phyloP scores from a whole-genome alignment of 2,329 filamentous ascomycete species.

The Stemphylium vesicarium region DNA sequence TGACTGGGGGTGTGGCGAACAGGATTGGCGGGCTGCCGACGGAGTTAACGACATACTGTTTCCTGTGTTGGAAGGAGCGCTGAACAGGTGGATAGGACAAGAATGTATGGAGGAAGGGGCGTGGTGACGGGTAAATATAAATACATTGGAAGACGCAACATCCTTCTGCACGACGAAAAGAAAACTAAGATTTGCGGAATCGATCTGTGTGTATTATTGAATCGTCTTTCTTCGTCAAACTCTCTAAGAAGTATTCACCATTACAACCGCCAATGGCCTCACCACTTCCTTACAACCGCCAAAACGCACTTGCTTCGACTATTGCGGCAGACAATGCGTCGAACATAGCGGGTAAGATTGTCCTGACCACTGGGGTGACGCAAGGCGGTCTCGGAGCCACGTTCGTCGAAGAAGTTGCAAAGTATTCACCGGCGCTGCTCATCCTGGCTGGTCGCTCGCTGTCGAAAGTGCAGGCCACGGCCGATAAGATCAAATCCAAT shows the following conservation, averaged over 20 bases:
- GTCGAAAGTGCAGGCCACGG: constrained; percentile 50
- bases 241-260: not conserved
- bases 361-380: constrained; percentile 48
- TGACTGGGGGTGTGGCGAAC: too few relatives aligned
- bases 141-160: not conserved
- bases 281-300: constrained; percentile 28
- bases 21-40: too few relatives aligned
- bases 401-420: constrained; percentile 37
- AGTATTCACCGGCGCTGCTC: constrained; percentile 34
- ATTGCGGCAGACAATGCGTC: constrained; percentile 52
- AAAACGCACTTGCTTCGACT: constrained; percentile 29
- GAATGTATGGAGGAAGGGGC: not conserved
- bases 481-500: constrained; percentile 43
- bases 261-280: constrained; percentile 8
- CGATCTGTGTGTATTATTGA: not conserved
- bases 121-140: not conserved
- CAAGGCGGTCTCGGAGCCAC: constrained; percentile 37
- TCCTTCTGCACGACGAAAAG: too few relatives aligned
- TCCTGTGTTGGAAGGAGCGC: too few relatives aligned
- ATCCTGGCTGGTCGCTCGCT: constrained; percentile 52
- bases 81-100: not conserved
- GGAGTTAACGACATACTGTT: too few relatives aligned
- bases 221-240: not conserved
- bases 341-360: constrained; percentile 53
- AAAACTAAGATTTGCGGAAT: too few relatives aligned